Conservation (phyloP, 257 asterid genomes). For the Coffea eugenioides region DNA sequence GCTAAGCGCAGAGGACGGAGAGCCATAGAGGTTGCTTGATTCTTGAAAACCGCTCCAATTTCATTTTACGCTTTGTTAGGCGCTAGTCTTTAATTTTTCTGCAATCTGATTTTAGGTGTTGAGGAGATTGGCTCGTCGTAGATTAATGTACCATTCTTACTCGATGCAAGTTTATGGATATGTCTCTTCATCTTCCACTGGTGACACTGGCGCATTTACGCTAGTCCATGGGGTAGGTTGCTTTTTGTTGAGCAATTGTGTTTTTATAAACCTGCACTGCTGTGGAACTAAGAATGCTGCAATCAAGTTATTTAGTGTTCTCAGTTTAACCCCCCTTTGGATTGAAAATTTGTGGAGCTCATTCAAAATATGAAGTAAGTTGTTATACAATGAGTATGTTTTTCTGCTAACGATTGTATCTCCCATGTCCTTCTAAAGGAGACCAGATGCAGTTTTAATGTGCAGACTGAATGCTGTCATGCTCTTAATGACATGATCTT, state of each 20-base stretch:
- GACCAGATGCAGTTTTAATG: neutral
- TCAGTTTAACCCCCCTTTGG: neutral
- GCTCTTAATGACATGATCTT: neutral
- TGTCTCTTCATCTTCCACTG: constrained; percentile 64
- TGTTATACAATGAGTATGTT: neutral
- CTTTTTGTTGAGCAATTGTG: neutral
- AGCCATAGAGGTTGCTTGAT: constrained; percentile 68
- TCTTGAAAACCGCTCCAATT: constrained; percentile 8
- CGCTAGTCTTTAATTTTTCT: constrained; percentile 10
- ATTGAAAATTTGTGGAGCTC: constrained; percentile 3
- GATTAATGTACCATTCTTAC: constrained; percentile 80
- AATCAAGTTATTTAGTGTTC: too few species aligned
- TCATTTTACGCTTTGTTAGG: neutral
- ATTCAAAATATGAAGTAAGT: neutral
- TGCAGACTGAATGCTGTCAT: neutral
- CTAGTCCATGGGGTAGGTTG: constrained; percentile 85
- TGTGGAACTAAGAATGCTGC: neutral
- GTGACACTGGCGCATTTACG: constrained; percentile 58
- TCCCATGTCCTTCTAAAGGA: neutral
- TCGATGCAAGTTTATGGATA: constrained; percentile 95
- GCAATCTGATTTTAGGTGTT: constrained; percentile 54
- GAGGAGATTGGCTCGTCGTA: constrained; percentile 68
- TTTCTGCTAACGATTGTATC: neutral
- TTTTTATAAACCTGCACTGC: neutral
- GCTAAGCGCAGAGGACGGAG: constrained; percentile 94